These are phyloP conservation scores for Cadophora sp. DNA, from an alignment of 2,329 filamentous ascomycete genomes.

Conservation along the genomic window DNA sequence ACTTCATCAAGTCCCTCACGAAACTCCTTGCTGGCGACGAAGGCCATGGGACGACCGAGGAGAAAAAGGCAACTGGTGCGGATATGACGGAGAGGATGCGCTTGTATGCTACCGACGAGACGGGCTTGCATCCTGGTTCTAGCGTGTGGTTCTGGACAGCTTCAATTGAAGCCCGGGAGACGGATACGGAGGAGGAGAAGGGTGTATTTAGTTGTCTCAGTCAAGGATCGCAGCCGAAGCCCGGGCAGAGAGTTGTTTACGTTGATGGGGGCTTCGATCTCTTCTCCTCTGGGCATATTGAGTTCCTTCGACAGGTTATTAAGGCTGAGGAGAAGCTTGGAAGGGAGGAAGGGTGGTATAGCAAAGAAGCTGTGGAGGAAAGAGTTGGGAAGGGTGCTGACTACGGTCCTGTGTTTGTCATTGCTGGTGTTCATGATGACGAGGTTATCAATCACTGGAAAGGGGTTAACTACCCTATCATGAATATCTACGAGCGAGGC, in stretches of 20 bases:
- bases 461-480: slow-evolving; percentile 97
- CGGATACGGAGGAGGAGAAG: slow-evolving; percentile 59
- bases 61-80: slow-evolving; percentile 66
- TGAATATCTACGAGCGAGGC: slow-evolving; percentile 98
- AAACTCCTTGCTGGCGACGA: slow-evolving; percentile 73
- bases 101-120: slow-evolving; percentile 88
- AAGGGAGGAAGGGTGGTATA: slow-evolving; percentile 75
- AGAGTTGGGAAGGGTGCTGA: slow-evolving; percentile 70
- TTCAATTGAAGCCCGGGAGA: slow-evolving; percentile 47
- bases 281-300: slow-evolving; percentile 96
- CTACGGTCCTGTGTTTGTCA: slow-evolving; percentile 84
- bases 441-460: slow-evolving; percentile 96
- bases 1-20: slow-evolving; percentile 86
- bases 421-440: slow-evolving; percentile 94
- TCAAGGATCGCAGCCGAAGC: slow-evolving; percentile 71
- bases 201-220: slow-evolving; percentile 74
- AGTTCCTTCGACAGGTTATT: slow-evolving; percentile 83
- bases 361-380: slow-evolving; percentile 66
- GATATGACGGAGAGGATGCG: slow-evolving; percentile 80
- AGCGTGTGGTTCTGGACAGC: slow-evolving; percentile 86
- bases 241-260: slow-evolving; percentile 87
- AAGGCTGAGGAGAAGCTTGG: slow-evolving; percentile 75
- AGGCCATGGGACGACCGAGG: slow-evolving; percentile 71
- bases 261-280: slow-evolving; percentile 97
- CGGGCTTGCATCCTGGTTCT: slow-evolving; percentile 77